These are phyloP conservation scores for Hypoxylon fragiforme DNA, from an alignment of 495 filamentous ascomycete species.

Conservation along the genomic window DNA sequence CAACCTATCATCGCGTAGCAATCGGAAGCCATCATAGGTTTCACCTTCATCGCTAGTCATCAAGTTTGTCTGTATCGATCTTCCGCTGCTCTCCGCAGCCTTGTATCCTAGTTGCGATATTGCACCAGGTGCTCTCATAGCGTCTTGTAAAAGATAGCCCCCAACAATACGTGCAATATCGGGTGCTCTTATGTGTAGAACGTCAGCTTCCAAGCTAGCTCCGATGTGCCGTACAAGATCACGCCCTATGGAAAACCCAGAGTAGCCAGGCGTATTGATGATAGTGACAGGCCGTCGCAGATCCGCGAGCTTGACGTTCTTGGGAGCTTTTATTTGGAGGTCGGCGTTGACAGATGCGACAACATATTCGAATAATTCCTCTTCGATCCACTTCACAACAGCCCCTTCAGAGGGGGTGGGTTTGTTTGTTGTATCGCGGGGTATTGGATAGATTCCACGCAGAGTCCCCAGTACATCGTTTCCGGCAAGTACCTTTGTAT, in stretches of 20 bases:
- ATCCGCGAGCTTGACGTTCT: constrained; percentile 25
- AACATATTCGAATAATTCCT: constrained; percentile 39
- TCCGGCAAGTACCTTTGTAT: neutral
- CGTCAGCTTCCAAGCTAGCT: constrained; percentile 64
- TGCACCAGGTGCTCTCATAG: constrained; percentile 44
- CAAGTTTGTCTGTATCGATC: constrained; percentile 22
- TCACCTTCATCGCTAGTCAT: too few species aligned
- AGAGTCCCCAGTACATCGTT: neutral
- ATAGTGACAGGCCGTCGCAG: constrained; percentile 43
- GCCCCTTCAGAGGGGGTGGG: constrained; percentile 6
- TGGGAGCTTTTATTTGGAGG: constrained; percentile 33
- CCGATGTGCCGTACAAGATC: constrained; percentile 55
- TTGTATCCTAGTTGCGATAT: constrained; percentile 69
- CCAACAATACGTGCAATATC: constrained; percentile 79
- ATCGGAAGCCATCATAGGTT: too few species aligned
- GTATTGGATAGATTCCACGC: neutral
- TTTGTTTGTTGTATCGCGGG: neutral
- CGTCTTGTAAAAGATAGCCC: constrained; percentile 69
- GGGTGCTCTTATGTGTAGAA: constrained; percentile 75
- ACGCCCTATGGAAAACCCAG: constrained; percentile 36
- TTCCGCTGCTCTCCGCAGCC: constrained; percentile 49
- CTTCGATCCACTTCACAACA: constrained; percentile 16
- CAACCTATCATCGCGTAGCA: constrained; percentile 18
- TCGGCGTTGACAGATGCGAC: constrained; percentile 42
- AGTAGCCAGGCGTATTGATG: constrained; percentile 42